Conservation (phyloP, 2,329 filamentous ascomycete species). For the Fusarium burgessii region DNA sequence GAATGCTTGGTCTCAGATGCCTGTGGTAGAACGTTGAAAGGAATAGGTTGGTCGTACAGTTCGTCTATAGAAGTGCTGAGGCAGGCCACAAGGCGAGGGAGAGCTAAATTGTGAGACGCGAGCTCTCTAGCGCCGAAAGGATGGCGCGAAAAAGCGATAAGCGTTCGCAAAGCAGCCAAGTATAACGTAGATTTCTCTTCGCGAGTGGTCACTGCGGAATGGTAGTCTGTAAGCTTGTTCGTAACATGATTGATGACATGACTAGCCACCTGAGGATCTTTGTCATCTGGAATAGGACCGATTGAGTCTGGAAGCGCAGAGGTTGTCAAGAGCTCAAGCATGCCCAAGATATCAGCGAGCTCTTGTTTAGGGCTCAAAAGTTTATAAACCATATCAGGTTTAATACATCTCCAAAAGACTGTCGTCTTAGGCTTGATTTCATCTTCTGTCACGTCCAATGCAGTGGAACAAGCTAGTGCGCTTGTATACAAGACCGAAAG, state of each 20-base stretch:
- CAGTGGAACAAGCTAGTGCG: slow-evolving; percentile 69
- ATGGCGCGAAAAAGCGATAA: slow-evolving; percentile 72
- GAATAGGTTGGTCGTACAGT: slow-evolving; percentile 71
- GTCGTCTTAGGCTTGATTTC: slow-evolving; percentile 49
- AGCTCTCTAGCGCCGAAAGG: slow-evolving; percentile 74
- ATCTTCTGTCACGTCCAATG: slow-evolving; percentile 48
- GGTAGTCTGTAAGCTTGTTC: slow-evolving; percentile 69
- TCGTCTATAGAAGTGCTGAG: slow-evolving; percentile 75
- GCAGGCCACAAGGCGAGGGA: slow-evolving; percentile 80
- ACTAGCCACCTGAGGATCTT: slow-evolving; percentile 58
- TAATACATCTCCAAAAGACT: slow-evolving; percentile 76
- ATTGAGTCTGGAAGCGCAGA: slow-evolving; percentile 73
- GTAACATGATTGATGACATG: slow-evolving; percentile 72
- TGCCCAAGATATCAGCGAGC: slow-evolving; percentile 70
- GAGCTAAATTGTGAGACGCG: slow-evolving; percentile 73
- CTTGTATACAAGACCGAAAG: slow-evolving; percentile 75
- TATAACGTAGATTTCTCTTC: slow-evolving; percentile 58
- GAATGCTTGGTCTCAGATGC: slow-evolving; percentile 18
- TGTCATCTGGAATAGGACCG: slow-evolving; percentile 69
- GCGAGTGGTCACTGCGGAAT: slow-evolving; percentile 53
- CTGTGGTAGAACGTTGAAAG: slow-evolving; percentile 54
- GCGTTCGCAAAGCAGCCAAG: slow-evolving; percentile 63
- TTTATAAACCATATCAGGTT: slow-evolving; percentile 74
- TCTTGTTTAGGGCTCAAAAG: slow-evolving; percentile 76
- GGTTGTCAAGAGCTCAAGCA: slow-evolving; percentile 74